Base-by-base conservation (phyloP, 345 rosid genomes). In the Jatropha curcas region DNA sequence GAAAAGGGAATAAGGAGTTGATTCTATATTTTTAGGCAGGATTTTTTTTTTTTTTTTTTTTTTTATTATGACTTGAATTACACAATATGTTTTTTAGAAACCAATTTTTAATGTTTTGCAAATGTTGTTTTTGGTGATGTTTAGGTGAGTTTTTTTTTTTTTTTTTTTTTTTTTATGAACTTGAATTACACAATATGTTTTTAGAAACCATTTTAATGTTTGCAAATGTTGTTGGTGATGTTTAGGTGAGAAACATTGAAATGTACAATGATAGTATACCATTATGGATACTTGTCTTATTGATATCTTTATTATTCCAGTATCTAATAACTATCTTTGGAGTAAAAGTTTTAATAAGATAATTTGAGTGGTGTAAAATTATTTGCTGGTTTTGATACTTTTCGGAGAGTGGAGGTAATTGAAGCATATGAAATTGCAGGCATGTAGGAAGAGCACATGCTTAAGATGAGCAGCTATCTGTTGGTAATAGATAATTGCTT, bases 11-110 rank as follows among this genome's bases (percentile, higher is more conserved):
- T 25, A 37, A 39, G n/a, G 59, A 17, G 14, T 68, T 37, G 20
- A 16, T 25, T 70, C n/a, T 53, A 19, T n/a, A n/a, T 46, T 41
- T 69, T 51, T 52, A 45, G 20, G 43, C 60, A 39, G 55, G n/a
- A n/a, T n/a, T n/a, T n/a, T n/a, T n/a, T n/a, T n/a, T n/a, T n/a
- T n/a, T n/a, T n/a, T n/a, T n/a, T n/a, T n/a, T n/a, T n/a, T n/a
- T n/a, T n/a, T n/a, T n/a, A n/a, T n/a, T 56, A 60, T 70, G n/a
- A n/a, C n/a, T n/a, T n/a, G n/a, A n/a, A n/a, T n/a, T n/a, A n/a
- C n/a, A n/a, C n/a, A n/a, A n/a, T n/a, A n/a, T n/a, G n/a, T n/a
- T n/a, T n/a, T n/a, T n/a, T n/a, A n/a, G n/a, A n/a, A n/a, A n/a
- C n/a, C n/a, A n/a, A n/a, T n/a, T n/a, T n/a, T n/a, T n/a, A n/a